These are phyloP conservation scores for Phytophthora brassicae DNA, from an alignment of 352 stramenopile species.

Conservation along the genomic window DNA sequence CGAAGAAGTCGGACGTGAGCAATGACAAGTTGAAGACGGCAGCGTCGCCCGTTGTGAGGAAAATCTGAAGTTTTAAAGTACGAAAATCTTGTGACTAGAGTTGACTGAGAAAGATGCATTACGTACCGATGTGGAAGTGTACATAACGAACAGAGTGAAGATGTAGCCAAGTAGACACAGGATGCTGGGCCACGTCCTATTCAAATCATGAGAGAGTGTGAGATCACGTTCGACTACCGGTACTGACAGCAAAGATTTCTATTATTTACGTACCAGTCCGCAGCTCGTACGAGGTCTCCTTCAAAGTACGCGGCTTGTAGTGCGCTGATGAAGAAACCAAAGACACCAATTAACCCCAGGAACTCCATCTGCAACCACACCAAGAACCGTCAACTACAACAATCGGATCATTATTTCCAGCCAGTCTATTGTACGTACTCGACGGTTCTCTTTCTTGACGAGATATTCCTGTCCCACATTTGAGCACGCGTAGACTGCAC, in stretches of 20 bases:
- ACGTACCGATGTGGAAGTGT: slow-evolving; percentile 88
- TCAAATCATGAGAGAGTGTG: slow-evolving; percentile 7
- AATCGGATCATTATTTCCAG: background rate
- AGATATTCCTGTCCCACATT: slow-evolving; percentile 92
- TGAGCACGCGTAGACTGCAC: slow-evolving; percentile 89
- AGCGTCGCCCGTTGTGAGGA: slow-evolving; percentile 88
- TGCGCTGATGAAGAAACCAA: slow-evolving; percentile 88
- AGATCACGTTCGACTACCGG: slow-evolving; percentile 6
- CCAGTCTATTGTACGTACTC: slow-evolving; percentile 34
- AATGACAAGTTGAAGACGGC: slow-evolving; percentile 96
- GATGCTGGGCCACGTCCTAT: slow-evolving; percentile 52
- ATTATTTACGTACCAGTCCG: slow-evolving; percentile 43
- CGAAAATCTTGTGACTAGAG: background rate
- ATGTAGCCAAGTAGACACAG: slow-evolving; percentile 79
- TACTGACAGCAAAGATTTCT: too few species aligned
- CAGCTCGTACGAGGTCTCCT: slow-evolving; percentile 37
- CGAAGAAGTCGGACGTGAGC: slow-evolving; percentile 96
- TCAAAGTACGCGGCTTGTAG: slow-evolving; percentile 89
- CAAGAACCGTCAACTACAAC: slow-evolving; percentile 3
- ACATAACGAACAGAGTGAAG: slow-evolving; percentile 89
- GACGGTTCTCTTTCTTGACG: slow-evolving; percentile 82
- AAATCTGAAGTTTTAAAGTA: slow-evolving; percentile 29
- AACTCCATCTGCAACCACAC: slow-evolving; percentile 84
- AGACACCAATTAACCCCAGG: slow-evolving; percentile 92
- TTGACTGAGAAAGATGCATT: slow-evolving; percentile 1